Percentiles rank a stretch among this genome's conserved stretches.
Conservation (phyloP, 805 yeast species). For the Candida endomychidarum region DNA sequence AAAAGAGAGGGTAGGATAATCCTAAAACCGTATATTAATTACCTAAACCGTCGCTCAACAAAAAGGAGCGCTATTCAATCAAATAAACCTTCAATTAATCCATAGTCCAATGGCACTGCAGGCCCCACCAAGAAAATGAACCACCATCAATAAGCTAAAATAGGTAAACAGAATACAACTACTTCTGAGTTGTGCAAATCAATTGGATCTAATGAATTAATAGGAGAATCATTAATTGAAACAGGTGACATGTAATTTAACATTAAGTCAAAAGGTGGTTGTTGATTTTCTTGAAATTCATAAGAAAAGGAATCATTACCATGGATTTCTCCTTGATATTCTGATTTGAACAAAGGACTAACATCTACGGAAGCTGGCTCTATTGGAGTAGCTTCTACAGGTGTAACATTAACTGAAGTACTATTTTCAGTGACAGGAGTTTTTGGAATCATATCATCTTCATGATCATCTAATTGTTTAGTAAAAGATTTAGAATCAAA, state of each 20-base stretch:
- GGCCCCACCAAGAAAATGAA: conserved; percentile 14
- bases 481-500: conserved; percentile 9
- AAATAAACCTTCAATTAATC: conserved; percentile 9
- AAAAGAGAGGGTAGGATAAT: no score
- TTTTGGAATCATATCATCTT: background rate
- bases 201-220: conserved; percentile 22
- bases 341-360: no score
- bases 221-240: conserved; percentile 40
- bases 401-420: background rate
- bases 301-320: conserved; percentile 3
- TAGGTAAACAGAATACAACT: conserved; percentile 21
- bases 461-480: conserved; percentile 1
- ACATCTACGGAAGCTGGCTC: no score
- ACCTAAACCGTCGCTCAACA: conserved; percentile 6
- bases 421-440: background rate
- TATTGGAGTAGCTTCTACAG: no score
- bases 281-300: conserved; percentile 1
- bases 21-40: conserved; percentile 6
- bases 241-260: conserved; percentile 40
- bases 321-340: background rate
- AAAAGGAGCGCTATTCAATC: conserved; percentile 13
- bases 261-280: conserved; percentile 5
- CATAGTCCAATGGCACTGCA: conserved; percentile 19
- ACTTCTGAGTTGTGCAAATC: conserved; percentile 49
- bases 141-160: conserved; percentile 5